Evolutionary conservation across 2,329 filamentous ascomycete species (phyloP), one percentile per base, ranked within the genome.

Genomic region (Diplodia mutila): DNA sequence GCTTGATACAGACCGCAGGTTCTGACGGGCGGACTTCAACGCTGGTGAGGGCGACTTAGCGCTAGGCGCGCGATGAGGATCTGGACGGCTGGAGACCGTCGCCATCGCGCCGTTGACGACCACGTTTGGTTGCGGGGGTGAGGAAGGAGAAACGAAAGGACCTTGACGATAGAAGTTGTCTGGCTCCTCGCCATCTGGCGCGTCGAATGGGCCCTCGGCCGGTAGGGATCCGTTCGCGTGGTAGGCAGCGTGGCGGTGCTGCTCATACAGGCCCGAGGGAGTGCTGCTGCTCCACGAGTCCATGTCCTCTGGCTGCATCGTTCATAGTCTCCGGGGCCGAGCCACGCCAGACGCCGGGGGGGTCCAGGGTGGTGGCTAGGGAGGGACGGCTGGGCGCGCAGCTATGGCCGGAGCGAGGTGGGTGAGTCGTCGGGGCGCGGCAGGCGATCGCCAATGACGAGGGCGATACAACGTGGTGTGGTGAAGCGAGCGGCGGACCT

Each of bases 261-360:
- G 57, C 21, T 64, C 48, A 55, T 63, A 55, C 25, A 48, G 55
- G 66, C 57, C 27, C 42, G 66, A 64, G 23, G 39, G 66, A 61
- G 66, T 48, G 51, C 27, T 54, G 65, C 27, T 53, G 66, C 48
- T 61, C 65, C 66, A 67, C 27, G 66, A 64, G 49, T 67, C 57
- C 49, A 64, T 48, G 27, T 67, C 66, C 27, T 64, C 57, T 55
- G 57, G 42, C 66, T 67, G 57, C 66, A 67, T 67, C 42, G 48
- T 53, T 67, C 55, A 61, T 67, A 61, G 55, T 67, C 55, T 67
- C 66, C 66, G 49, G 66, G 59, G 59, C 66, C 66, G 57, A 51
- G 66, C 66, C 66, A 67, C 66, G 66, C 66, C 66, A 67, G 66
- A 63, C 66, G 66, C 55, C 66, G 66, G 66, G 42, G 55, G 66